phyloP scores from a whole-genome alignment of 2,329 filamentous ascomycete species.

The Exophiala phaeomuriformis region DNA sequence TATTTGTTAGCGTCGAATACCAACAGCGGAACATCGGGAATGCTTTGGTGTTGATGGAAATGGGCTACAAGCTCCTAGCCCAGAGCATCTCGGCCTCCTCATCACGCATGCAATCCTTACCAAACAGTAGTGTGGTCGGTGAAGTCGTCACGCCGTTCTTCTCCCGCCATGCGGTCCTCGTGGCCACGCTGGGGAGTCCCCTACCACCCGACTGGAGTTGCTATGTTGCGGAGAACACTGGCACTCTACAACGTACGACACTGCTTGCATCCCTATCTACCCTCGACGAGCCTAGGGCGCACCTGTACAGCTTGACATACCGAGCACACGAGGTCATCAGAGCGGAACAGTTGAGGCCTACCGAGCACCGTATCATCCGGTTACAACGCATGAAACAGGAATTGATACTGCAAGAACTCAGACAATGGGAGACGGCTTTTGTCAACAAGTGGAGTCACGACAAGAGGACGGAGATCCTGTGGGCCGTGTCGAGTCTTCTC shows the following conservation, averaged over 20 bases:
- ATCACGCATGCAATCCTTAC: neutral
- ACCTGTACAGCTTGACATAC: conserved; percentile 13
- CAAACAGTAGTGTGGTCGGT: conserved; percentile 1
- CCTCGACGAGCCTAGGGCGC: conserved; percentile 7
- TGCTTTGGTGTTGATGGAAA: conserved; percentile 25
- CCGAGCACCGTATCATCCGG: conserved; percentile 6
- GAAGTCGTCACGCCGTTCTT: conserved; percentile 15
- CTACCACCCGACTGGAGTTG: conserved; percentile 7
- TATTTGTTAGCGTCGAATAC: conserved; percentile 24
- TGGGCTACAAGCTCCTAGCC: conserved; percentile 13
- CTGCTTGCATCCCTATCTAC: neutral
- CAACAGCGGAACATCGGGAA: conserved; percentile 32
- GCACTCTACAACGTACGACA: neutral
- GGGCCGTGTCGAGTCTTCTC: conserved; percentile 10
- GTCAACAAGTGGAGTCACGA: neutral
- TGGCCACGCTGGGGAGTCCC: conserved; percentile 9
- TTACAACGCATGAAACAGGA: conserved; percentile 2
- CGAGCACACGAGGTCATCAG: conserved; percentile 14
- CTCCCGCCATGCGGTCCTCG: conserved; percentile 10
- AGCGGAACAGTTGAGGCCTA: conserved; percentile 3
- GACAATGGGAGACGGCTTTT: conserved; percentile 11
- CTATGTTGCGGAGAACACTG: neutral
- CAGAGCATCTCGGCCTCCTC: conserved; percentile 4
- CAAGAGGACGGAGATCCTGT: neutral
- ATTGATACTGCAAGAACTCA: conserved; percentile 3